These are phyloP conservation scores for Spathaspora boniae DNA, from an alignment of 805 yeast species.

Conservation along the genomic window DNA sequence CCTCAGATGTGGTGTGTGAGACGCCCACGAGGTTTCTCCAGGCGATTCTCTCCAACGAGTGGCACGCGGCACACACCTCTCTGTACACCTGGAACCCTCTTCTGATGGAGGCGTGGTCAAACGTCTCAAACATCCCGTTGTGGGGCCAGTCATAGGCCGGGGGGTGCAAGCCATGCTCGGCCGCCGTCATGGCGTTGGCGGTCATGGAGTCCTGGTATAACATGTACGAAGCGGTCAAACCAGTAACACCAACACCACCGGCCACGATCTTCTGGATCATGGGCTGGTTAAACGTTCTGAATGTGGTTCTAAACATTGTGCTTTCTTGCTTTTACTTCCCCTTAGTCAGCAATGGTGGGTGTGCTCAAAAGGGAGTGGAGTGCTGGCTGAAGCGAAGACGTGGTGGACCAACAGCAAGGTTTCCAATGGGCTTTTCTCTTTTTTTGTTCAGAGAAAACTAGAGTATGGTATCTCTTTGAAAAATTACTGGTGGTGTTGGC, in stretches of 20 bases:
- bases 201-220: conserved; percentile 80
- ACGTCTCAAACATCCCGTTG: conserved; percentile 84
- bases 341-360: background rate
- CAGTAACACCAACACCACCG: conserved; percentile 69
- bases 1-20: conserved; percentile 87
- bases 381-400: too few species aligned
- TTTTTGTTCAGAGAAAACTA: conserved; percentile 5
- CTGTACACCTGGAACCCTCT: conserved; percentile 99
- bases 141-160: conserved; percentile 94
- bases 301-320: conserved; percentile 9
- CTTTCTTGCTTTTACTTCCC: background rate
- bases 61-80: conserved; percentile 99
- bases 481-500: conserved; percentile 3
- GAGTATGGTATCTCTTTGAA: too few species aligned
- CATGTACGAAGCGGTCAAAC: conserved; percentile 76
- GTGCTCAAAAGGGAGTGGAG: conserved; percentile 1
- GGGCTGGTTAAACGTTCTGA: conserved; percentile 12
- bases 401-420: too few species aligned
- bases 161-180: conserved; percentile 98
- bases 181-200: conserved; percentile 96
- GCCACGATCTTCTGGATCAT: conserved; percentile 49
- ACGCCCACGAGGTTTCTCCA: conserved; percentile 99
- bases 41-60: conserved; percentile 92
- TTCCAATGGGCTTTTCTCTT: too few species aligned
- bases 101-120: conserved; percentile 93